Base-by-base conservation (phyloP, 768 basidiomycete species). In the Amanita brunnescens region DNA sequence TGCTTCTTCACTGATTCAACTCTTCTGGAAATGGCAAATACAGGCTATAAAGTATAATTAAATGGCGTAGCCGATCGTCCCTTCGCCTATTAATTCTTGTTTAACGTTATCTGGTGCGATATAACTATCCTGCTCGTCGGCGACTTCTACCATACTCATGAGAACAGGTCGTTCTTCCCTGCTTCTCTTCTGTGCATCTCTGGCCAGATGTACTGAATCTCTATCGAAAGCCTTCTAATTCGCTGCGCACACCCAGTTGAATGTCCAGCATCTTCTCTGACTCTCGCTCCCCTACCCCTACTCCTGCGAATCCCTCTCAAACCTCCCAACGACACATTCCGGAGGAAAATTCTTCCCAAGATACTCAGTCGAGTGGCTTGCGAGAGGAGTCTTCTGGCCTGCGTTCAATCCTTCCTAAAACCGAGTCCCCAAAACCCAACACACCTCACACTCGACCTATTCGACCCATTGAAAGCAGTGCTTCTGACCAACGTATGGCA, bases 191-290 rank as follows among this genome's bases (percentile, higher is more conserved):
- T 29, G n/a, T 33, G 34, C 35, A 16, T 32, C 49, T 49, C 49
- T 21, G 51, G 64, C 66, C 64, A 59, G 65, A 76, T 75, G 74
- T 63, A 61, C 64, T 71, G 71, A 73, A 66, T 60, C 63, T 66
- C 63, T 67, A 67, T 70, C 62, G 61, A 61, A 60, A 69, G 64
- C 61, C 65, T 55, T 59, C 56, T 59, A 62, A 49, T 67, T 67
- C 63, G 57, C 57, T 62, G 56, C 53, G 51, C 58, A 55, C 57
- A 54, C 55, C 14, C 57, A 59, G 58, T 65, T 74, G 74, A 61
- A 78, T 77, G 77, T 74, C 75, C 63, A 66, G 59, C 74, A 73
- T 24, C 33, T 18, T n/a, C 34, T 48, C 47, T 29, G 6, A 34
- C 52, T 21, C 40, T 50, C 70, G 68, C 65, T 72, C 74, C 57